Conservation (phyloP, 2,329 filamentous ascomycete genomes). For the Colletotrichum sp. region DNA sequence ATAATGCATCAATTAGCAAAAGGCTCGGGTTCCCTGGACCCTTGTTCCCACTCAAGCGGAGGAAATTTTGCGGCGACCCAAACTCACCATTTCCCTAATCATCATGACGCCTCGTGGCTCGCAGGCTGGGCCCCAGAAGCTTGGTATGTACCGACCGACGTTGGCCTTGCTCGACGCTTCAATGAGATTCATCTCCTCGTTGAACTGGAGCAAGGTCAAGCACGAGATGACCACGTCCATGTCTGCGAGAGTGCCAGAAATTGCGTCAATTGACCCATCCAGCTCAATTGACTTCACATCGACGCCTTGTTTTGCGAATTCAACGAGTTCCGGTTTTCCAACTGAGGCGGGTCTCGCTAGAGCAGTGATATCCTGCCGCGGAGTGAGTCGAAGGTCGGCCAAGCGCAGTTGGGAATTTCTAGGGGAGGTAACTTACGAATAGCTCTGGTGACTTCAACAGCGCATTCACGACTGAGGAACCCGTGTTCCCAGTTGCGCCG, state of each 20-base stretch:
- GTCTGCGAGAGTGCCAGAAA: background rate
- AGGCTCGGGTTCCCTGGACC: background rate
- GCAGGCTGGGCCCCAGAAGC: background rate
- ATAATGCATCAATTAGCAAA: background rate
- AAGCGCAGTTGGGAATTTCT: rapidly evolving
- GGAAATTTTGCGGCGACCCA: background rate
- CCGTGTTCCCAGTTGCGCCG: background rate
- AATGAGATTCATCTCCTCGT: background rate
- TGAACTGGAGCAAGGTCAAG: background rate
- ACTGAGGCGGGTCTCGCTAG: background rate
- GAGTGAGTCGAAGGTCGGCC: rapidly evolving
- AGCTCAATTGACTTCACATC: background rate
- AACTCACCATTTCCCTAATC: background rate
- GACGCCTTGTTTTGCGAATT: background rate
- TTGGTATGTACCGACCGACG: background rate
- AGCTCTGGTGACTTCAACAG: background rate
- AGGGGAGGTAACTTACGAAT: background rate
- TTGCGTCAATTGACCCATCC: rapidly evolving
- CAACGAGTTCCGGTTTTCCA: background rate
- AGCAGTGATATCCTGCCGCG: rapidly evolving
- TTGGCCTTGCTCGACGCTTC: background rate
- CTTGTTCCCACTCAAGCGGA: background rate
- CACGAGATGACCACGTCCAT: background rate
- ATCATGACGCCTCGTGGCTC: background rate
- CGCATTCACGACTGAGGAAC: background rate